A percentile compares a stretch with the other conserved stretches of the same genome.
phyloP scores from a whole-genome alignment of 306 rosid species.

The Begonia loranthoides region DNA sequence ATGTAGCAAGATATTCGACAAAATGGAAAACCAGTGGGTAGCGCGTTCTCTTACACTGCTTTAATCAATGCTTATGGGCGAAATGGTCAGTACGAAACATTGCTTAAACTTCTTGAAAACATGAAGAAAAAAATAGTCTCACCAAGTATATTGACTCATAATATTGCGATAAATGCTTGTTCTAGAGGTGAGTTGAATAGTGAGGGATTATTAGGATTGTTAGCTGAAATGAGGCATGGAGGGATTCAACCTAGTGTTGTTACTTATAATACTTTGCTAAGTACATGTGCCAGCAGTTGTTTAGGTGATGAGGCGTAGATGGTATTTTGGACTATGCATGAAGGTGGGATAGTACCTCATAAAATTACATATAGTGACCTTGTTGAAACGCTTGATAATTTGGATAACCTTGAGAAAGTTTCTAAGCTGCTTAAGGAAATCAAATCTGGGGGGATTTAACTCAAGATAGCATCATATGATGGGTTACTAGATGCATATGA shows the following conservation, averaged over 20 bases:
- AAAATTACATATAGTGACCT: conserved; percentile 53
- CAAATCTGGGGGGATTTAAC: conserved; percentile 76
- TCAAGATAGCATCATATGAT: conserved; percentile 74
- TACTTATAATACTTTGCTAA: conserved; percentile 78
- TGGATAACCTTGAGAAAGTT: conserved; percentile 60
- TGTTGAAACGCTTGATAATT: conserved; percentile 71
- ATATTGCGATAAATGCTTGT: conserved; percentile 82
- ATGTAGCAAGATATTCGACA: conserved; percentile 74
- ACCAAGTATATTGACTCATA: conserved; percentile 68
- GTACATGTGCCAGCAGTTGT: conserved; percentile 76
- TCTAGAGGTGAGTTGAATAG: conserved; percentile 90
- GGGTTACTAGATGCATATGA: conserved; percentile 73
- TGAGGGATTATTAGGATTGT: conserved; percentile 81
- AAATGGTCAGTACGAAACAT: conserved; percentile 56
- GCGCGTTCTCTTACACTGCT: conserved; percentile 75
- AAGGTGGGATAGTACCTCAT: conserved; percentile 82
- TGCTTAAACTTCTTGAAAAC: conserved; percentile 51
- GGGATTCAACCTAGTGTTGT: conserved; percentile 71
- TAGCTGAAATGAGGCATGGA: conserved; percentile 96
- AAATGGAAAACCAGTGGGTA: conserved; percentile 86
- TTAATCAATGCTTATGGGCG: conserved; percentile 85
- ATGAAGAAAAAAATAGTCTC: conserved; percentile 74
- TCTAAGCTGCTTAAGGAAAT: conserved; percentile 73
- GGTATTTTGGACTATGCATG: conserved; percentile 90
- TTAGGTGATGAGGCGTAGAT: conserved; percentile 84